Evolutionary conservation across 306 rosid species (phyloP), one percentile per base, ranked within the genome.

Genomic region (Dalbergia cochinchinensis): DNA sequence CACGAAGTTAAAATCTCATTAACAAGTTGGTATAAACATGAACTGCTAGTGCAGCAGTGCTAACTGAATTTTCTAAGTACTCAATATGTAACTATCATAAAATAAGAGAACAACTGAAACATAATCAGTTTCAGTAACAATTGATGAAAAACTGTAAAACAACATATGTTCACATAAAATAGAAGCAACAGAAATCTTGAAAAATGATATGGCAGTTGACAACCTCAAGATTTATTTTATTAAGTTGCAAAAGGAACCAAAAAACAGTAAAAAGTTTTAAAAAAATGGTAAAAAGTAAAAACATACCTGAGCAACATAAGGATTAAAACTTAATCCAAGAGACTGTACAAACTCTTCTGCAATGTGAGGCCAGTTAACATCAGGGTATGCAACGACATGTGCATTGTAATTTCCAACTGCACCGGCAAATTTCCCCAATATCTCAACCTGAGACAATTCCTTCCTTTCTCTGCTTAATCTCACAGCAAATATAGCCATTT

Each of bases 331-430:
- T 85, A 94, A 86, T 34, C 94, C 97, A 71, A 94, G 90, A 42
- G 96, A 92, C 19, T 77, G 81, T 18, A 92, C 94, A 80, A 94
- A 94, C 68, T 90, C 91, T 69, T 92, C 87, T 5, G 97, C 91
- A 82, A 90, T 71, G 34, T 50, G 58, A 48, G 92, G 93, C 97
- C 98, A 90, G 55, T 92, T 55, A 80, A 86, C 81, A 85, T 84
- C 77, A 37, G 98, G 97, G 76, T 94, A 94, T 51, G 98, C 94
- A n/a, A 83, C 91, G 77, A 92, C 65, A 82, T 92, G 99, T 35
- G 99, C 99, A 83, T 95, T 92, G 83, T 95, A 95, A 78, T 92
- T 95, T 77, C 98, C 98, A 81, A 95, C 99, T 0, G 99, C 99
- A 83, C 99, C 97, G 4, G 98, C 99, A 83, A 92, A 88, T 84